Conservation (phyloP, 2,329 filamentous ascomycete genomes). For the Xylaria sp. region DNA sequence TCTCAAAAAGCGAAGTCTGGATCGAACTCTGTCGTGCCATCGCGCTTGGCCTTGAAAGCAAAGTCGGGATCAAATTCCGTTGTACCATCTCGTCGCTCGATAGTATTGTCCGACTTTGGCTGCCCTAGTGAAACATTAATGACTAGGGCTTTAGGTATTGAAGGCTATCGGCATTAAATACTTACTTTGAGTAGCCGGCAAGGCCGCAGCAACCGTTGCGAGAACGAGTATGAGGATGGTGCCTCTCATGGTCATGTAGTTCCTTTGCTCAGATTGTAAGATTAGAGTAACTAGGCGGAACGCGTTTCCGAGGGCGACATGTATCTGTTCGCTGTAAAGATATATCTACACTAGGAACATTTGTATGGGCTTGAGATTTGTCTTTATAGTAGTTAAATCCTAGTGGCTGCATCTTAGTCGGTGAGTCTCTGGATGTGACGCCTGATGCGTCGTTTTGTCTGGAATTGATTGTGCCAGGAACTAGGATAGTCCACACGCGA, state of each 20-base stretch:
- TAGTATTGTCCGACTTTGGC: not conserved
- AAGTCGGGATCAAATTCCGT: not conserved
- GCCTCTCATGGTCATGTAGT: not conserved
- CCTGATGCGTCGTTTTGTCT: too few species aligned
- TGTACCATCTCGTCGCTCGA: not conserved
- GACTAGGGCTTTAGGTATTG: not conserved
- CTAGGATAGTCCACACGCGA: too few species aligned
- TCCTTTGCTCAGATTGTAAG: not conserved
- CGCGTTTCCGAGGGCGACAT: too few species aligned
- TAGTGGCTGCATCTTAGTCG: too few species aligned
- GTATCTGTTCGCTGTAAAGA: too few species aligned
- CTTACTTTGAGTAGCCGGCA: not conserved
- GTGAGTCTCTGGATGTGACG: too few species aligned
- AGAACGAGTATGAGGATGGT: not conserved
- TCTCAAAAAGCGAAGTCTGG: not conserved
- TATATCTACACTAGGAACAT: too few species aligned
- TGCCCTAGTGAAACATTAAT: not conserved
- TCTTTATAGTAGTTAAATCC: too few species aligned
- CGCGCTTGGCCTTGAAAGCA: not conserved
- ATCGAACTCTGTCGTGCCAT: not conserved
- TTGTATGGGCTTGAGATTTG: too few species aligned
- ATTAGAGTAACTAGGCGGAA: too few species aligned
- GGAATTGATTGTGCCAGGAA: too few species aligned
- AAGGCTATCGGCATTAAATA: not conserved
- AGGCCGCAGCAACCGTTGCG: not conserved